A percentile compares a stretch with the other conserved stretches of the same genome.
These are phyloP conservation scores for Cercospora sp. DNA, from an alignment of 2,329 filamentous ascomycete species.

Conservation along the genomic window DNA sequence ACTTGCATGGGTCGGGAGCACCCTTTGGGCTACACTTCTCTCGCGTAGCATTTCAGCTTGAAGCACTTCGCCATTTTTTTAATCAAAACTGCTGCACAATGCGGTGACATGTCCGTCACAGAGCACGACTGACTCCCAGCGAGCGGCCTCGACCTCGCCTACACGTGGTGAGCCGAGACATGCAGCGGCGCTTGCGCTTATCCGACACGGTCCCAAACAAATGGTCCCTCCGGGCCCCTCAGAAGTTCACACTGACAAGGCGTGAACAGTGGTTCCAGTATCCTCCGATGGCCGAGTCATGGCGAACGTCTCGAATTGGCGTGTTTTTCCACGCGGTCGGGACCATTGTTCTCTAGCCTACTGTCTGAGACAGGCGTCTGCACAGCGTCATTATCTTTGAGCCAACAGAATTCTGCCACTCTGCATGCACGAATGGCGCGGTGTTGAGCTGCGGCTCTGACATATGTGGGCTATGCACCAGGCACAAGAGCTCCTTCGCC, in stretches of 20 bases:
- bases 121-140: neutral
- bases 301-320: neutral
- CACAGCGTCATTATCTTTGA: neutral
- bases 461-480: neutral
- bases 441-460: neutral
- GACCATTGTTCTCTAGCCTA: neutral
- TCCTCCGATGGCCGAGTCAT: neutral
- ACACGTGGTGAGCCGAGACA: neutral
- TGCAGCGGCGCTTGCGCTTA: neutral
- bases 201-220: neutral
- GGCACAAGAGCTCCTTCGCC: neutral
- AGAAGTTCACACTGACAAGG: neutral
- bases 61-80: neutral
- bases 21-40: neutral
- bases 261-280: neutral
- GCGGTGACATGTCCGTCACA: neutral
- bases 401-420: neutral
- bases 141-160: neutral
- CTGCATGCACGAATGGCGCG: neutral
- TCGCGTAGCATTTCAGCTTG: neutral
- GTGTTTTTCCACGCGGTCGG: neutral
- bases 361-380: neutral
- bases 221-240: neutral
- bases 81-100: neutral
- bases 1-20: conserved; percentile 2